phyloP scores from a whole-genome alignment of 768 basidiomycete species.

The Amanita pseudoporphyria region DNA sequence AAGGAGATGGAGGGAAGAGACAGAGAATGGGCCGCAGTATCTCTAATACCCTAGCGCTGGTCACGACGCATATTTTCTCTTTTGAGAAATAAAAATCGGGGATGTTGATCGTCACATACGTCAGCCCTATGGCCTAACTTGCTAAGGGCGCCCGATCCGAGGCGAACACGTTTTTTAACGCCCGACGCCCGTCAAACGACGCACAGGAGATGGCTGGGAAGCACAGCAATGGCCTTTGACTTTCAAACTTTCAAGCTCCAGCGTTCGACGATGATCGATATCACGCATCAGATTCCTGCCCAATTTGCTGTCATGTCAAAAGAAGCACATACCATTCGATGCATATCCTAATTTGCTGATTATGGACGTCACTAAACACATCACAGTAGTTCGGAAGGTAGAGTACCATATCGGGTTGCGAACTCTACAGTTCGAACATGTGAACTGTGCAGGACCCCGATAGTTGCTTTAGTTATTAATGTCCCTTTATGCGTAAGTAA shows the following conservation, averaged over 20 bases:
- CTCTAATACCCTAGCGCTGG: not conserved
- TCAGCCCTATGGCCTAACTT: slow-evolving; percentile 1
- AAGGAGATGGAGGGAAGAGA: not conserved
- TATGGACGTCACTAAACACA: not conserved
- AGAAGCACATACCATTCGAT: slow-evolving; percentile 15
- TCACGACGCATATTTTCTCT: slow-evolving; percentile 3
- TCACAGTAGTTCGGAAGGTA: not conserved
- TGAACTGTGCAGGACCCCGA: not conserved
- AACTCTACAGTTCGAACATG: too few relatives aligned
- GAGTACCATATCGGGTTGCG: not conserved
- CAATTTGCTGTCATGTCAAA: slow-evolving; percentile 43
- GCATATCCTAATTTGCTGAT: not conserved
- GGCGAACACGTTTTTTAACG: slow-evolving; percentile 31
- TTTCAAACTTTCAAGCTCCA: not conserved
- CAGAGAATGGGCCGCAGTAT: slow-evolving; percentile 2
- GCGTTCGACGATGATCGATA: slow-evolving; percentile 17
- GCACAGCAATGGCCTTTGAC: slow-evolving; percentile 2
- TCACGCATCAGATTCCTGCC: slow-evolving; percentile 24
- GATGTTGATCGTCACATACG: slow-evolving; percentile 8
- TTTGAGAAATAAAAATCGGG: slow-evolving; percentile 3
- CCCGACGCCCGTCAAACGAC: slow-evolving; percentile 25
- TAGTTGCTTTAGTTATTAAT: not conserved
- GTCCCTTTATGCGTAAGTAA: not conserved
- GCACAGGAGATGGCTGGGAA: slow-evolving; percentile 1
- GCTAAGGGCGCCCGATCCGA: not conserved